Evolutionary conservation across 2,329 filamentous ascomycete genomes (phyloP).

Genomic region (Fusarium citri): DNA sequence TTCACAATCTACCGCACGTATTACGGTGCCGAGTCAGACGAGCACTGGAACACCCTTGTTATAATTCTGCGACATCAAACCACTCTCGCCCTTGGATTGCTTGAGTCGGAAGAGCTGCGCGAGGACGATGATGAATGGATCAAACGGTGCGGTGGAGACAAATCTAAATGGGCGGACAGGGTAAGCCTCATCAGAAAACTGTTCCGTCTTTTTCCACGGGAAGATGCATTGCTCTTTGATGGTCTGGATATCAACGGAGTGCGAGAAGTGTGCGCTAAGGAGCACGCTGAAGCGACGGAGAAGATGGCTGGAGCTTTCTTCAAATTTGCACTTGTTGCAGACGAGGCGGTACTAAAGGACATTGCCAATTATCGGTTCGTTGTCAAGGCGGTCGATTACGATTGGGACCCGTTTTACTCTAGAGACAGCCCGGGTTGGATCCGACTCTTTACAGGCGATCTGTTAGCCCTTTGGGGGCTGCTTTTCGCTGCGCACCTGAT

Average conservation of each 20-base stretch:
- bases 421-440: no score
- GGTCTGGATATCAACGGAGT: neutral
- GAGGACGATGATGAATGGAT: neutral
- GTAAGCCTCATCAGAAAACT: neutral
- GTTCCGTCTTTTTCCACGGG: neutral
- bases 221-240: rapidly evolving
- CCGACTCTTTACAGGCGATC: no score
- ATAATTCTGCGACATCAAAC: slow-evolving; percentile 8
- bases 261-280: neutral
- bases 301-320: neutral
- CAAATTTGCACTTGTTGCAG: neutral
- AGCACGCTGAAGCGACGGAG: neutral
- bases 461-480: no score
- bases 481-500: no score
- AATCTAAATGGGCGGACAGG: neutral
- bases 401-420: rapidly evolving
- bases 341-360: neutral
- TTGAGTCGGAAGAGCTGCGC: neutral
- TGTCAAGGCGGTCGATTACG: neutral
- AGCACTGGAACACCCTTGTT: slow-evolving; percentile 15
- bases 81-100: neutral
- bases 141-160: neutral
- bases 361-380: neutral
- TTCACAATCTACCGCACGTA: slow-evolving; percentile 19
- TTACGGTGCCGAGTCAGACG: slow-evolving; percentile 3